Base-by-base conservation (phyloP, 1,139 yeast genomes). In the Geotrichum bryndzae region DNA sequence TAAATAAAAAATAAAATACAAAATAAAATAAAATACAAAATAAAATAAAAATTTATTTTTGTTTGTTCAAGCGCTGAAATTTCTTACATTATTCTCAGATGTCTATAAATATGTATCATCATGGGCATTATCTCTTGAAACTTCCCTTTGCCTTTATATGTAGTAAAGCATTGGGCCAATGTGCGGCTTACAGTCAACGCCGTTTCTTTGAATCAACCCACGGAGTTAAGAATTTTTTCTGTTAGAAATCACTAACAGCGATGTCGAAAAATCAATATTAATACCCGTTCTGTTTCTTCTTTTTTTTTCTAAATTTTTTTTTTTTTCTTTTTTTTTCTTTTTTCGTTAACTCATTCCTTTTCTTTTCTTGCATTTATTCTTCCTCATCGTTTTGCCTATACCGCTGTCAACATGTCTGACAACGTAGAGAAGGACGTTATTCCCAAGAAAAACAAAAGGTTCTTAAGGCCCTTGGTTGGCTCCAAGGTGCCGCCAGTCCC, bases 401-500 rank as follows among this genome's bases (percentile, higher is more conserved):
- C 10, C 18, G 18, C 53, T 51, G 45, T 27, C 41, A 31, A 27
- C 25, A 29, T 22, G 18, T 11, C 35, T 22, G 41, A 31, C 45
- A 29, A 22, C 35, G 3, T 51, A 48, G 45, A 22, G 27, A 22
- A 15, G 27, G 29, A 35, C 51, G 3, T 48, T 2, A 38, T 53
- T 31, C 22, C 53, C 51, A 18, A 27, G 15, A 53, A 53, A 48
- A 41, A 53, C 31, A 54, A 35, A 23, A 61, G 68, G 33, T 51
- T 71, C 54, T 65, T 72, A 46, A 63, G 71, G 10, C 66, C 68
- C 8, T 60, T 72, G 25, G 66, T 68, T 11, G 74, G 75, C 11
- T 64, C 68, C 13, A 61, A 61, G 46, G 65, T 70, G n/a, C 74
- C 75, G 33, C 75, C 75, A 25, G 57, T 71, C 5, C 73, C 74